Conservation (phyloP, 2,329 filamentous ascomycete genomes). For the Mycosphaerella sp. region DNA sequence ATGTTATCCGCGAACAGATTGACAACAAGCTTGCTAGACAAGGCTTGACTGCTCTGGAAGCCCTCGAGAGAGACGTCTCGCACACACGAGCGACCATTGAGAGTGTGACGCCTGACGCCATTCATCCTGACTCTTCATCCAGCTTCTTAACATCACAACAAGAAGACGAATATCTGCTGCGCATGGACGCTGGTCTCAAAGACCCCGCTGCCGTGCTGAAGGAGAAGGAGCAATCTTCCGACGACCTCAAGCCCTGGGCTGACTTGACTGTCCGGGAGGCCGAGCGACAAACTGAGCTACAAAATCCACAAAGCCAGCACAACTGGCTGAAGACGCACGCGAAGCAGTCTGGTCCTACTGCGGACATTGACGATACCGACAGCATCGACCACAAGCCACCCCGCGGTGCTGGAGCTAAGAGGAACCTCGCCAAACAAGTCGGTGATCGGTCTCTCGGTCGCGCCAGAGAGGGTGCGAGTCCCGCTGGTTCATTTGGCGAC, state of each 20-base stretch:
- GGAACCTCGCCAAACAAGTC: conserved; percentile 33
- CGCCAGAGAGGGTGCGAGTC: conserved; percentile 32
- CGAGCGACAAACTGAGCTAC: conserved; percentile 48
- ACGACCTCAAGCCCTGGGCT: conserved; percentile 30
- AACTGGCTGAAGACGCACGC: conserved; percentile 64
- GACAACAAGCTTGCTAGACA: conserved; percentile 29
- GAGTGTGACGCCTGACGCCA: conserved; percentile 32
- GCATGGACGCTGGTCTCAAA: conserved; percentile 51
- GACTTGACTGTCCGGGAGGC: conserved; percentile 41
- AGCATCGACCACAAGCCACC: conserved; percentile 70
- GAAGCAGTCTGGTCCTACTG: conserved; percentile 17
- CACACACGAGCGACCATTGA: conserved; percentile 29
- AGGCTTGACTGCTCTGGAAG: conserved; percentile 29
- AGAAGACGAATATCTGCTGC: conserved; percentile 65
- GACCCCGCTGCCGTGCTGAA: conserved; percentile 42
- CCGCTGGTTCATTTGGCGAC: conserved; percentile 31
- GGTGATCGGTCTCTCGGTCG: conserved; percentile 33
- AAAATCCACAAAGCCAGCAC: conserved; percentile 86
- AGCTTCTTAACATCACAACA: conserved; percentile 64
- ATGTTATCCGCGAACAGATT: conserved; percentile 30
- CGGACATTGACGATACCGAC: conserved; percentile 49
- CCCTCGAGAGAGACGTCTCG: conserved; percentile 38
- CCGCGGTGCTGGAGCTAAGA: conserved; percentile 30
- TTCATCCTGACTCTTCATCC: conserved; percentile 51
- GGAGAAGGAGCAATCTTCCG: conserved; percentile 13